Conservation (phyloP, 2,329 filamentous ascomycete genomes). For the Trichothecium sympodiale region DNA sequence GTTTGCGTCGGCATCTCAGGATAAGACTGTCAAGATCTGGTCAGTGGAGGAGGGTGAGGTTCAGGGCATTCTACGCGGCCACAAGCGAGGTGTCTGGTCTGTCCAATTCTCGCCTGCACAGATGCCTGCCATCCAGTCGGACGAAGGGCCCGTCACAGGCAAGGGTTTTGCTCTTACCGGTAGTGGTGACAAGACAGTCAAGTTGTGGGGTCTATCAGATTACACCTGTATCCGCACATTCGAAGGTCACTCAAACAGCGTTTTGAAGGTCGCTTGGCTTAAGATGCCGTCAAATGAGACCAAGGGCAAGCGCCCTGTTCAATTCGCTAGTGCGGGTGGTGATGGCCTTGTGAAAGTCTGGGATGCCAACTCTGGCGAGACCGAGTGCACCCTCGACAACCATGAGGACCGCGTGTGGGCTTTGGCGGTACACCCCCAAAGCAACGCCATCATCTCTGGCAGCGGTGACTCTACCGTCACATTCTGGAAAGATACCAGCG, state of each 20-base stretch:
- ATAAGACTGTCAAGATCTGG: slow-evolving; percentile 96
- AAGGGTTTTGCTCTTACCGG: slow-evolving; percentile 82
- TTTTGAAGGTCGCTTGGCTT: slow-evolving; percentile 89
- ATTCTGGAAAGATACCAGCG: slow-evolving; percentile 91
- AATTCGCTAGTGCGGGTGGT: slow-evolving; percentile 78
- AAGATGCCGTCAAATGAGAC: slow-evolving; percentile 38
- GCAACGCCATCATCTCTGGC: slow-evolving; percentile 73
- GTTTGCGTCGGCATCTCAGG: slow-evolving; percentile 93
- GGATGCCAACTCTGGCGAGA: slow-evolving; percentile 77
- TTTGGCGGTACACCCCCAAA: slow-evolving; percentile 58
- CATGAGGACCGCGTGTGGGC: slow-evolving; percentile 96
- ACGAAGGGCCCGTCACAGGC: slow-evolving; percentile 60
- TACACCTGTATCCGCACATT: slow-evolving; percentile 91
- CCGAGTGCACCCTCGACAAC: slow-evolving; percentile 86
- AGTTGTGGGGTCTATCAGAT: slow-evolving; percentile 86
- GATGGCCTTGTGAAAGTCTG: slow-evolving; percentile 96
- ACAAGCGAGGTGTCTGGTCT: slow-evolving; percentile 92
- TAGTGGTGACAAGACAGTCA: slow-evolving; percentile 91
- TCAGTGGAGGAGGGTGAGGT: slow-evolving; percentile 82
- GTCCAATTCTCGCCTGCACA: slow-evolving; percentile 78
- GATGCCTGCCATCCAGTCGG: slow-evolving; percentile 61
- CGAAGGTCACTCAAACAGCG: slow-evolving; percentile 91
- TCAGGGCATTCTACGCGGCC: slow-evolving; percentile 81
- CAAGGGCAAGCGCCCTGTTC: slow-evolving; percentile 47
- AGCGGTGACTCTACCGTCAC: slow-evolving; percentile 87